Percentiles rank a stretch among this genome's conserved stretches.
Evolutionary conservation across 495 filamentous ascomycete species (phyloP).

Genomic region (Penicillium subrubescens): DNA sequence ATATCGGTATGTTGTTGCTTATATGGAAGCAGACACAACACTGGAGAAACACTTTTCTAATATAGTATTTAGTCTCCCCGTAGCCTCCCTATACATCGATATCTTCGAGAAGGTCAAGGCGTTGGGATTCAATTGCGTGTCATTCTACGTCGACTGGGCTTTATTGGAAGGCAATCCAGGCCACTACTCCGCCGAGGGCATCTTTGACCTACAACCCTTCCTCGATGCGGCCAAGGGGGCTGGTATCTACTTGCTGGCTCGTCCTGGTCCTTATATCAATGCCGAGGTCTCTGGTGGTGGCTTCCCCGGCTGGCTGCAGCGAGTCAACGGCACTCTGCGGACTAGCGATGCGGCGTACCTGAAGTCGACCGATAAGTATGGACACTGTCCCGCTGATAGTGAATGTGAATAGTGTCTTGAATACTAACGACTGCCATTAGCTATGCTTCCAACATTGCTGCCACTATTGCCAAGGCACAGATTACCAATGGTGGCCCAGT

Average conservation of each 20-base stretch:
- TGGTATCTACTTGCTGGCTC: conserved; percentile 74
- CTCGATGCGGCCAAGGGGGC: conserved; percentile 68
- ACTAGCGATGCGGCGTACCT: conserved; percentile 62
- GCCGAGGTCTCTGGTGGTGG: conserved; percentile 66
- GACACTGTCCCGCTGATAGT: not conserved
- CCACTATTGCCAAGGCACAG: conserved; percentile 70
- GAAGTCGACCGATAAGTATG: conserved; percentile 62
- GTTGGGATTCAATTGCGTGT: conserved; percentile 73
- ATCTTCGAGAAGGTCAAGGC: conserved; percentile 80
- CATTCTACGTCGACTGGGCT: conserved; percentile 81
- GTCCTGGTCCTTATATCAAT: conserved; percentile 71
- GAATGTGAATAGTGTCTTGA: not conserved
- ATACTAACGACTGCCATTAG: conserved; percentile 18
- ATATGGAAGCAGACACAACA: not conserved
- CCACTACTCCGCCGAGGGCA: conserved; percentile 65
- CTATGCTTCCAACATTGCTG: conserved; percentile 51
- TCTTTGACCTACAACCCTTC: conserved; percentile 70
- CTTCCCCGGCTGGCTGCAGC: conserved; percentile 67
- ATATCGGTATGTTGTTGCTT: conserved; percentile 46
- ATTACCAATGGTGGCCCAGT: conserved; percentile 80
- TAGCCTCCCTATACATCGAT: conserved; percentile 70
- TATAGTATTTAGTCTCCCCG: conserved; percentile 58
- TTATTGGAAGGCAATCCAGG: conserved; percentile 72
- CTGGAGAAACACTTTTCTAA: conserved; percentile 6
- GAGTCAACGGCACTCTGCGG: conserved; percentile 61